Conservation (phyloP, 2,329 filamentous ascomycete genomes). For the Colletotrichum graminicola region DNA sequence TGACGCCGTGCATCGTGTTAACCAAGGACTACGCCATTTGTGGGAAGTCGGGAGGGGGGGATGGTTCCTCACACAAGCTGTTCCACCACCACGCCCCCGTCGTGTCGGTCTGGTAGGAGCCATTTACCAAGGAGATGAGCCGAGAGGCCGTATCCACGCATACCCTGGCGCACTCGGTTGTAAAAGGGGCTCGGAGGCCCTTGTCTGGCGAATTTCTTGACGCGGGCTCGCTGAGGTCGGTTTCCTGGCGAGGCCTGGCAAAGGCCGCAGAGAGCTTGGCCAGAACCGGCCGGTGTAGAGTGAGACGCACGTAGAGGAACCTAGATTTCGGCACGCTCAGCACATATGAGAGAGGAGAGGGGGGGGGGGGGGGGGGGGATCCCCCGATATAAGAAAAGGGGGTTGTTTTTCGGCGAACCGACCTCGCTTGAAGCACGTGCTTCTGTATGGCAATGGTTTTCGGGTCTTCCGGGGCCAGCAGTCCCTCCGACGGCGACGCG, state of each 20-base stretch:
- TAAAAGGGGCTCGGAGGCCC: conserved; percentile 8
- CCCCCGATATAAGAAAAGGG: too few relatives aligned
- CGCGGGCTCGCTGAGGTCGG: background rate
- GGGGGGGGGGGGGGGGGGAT: too few relatives aligned
- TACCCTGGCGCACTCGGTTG: conserved; percentile 47
- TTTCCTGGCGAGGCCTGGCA: conserved; percentile 1
- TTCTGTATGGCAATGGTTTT: conserved; percentile 6
- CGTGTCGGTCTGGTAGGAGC: conserved; percentile 46
- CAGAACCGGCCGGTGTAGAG: conserved; percentile 42
- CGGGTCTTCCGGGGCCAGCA: background rate
- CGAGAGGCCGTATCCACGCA: conserved; percentile 50
- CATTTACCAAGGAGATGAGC: conserved; percentile 48
- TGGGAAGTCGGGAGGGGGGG: too few relatives aligned
- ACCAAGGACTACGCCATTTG: too few relatives aligned
- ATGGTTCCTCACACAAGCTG: conserved; percentile 50
- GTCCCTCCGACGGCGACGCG: background rate
- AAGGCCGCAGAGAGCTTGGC: conserved; percentile 44
- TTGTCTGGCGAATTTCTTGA: background rate
- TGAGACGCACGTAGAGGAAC: conserved; percentile 17
- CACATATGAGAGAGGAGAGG: background rate
- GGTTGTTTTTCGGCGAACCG: background rate
- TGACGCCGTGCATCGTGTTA: background rate
- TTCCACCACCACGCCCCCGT: conserved; percentile 55
- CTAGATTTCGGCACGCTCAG: background rate
- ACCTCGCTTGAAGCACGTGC: conserved; percentile 12